These are phyloP conservation scores for Castanea mollissima DNA, from an alignment of 306 rosid species.

Conservation along the genomic window DNA sequence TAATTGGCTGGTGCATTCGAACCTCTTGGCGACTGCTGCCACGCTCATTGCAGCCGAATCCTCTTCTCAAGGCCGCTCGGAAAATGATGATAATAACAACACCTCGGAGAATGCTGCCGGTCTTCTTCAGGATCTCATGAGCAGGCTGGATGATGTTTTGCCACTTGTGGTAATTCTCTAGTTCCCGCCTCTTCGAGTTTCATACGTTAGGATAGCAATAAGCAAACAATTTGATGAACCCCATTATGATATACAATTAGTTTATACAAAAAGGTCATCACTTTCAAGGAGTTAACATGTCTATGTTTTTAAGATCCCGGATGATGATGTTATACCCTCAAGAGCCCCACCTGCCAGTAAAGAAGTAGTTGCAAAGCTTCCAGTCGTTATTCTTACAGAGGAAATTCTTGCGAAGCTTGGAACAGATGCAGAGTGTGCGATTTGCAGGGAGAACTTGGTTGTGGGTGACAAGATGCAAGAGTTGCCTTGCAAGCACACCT, in stretches of 20 bases:
- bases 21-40: conserved; percentile 70
- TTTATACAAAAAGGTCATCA: no score
- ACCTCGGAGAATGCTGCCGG: conserved; percentile 37
- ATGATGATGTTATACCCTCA: conserved; percentile 47
- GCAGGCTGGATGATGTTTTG: conserved; percentile 60
- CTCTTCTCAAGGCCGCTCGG: conserved; percentile 44
- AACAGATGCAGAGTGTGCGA: conserved; percentile 79
- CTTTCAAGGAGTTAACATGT: background rate
- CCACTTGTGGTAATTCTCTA: conserved; percentile 63
- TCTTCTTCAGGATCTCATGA: conserved; percentile 64
- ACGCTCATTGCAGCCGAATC: conserved; percentile 62
- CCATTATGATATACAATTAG: no score
- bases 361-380: conserved; percentile 86
- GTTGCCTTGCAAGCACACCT: conserved; percentile 96
- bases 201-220: background rate
- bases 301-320: conserved; percentile 40
- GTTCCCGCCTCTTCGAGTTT: background rate
- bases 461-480: conserved; percentile 86
- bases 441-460: conserved; percentile 80
- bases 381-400: conserved; percentile 65
- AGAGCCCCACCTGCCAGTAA: conserved; percentile 96
- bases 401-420: conserved; percentile 64
- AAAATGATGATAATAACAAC: conserved; percentile 14
- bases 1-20: conserved; percentile 81
- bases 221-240: background rate